Evolutionary conservation across 176 grass and related monocot species (phyloP).

Genomic region (Puccinellia tenuiflora): DNA sequence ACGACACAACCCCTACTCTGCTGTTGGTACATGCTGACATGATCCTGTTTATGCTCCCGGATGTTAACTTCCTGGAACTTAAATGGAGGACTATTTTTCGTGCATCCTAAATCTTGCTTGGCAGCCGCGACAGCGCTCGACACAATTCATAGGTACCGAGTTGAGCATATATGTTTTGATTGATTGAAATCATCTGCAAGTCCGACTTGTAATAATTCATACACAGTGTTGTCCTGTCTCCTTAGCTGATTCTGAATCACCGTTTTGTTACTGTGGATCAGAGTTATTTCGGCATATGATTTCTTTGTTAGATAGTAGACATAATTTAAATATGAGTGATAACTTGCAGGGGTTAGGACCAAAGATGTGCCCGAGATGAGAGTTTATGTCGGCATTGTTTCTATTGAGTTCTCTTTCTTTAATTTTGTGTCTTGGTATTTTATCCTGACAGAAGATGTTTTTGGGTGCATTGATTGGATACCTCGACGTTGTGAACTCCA

Average conservation of each 20-base stretch:
- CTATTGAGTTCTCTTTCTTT: background rate
- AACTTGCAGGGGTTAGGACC: background rate
- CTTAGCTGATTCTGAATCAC: background rate
- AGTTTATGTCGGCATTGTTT: background rate
- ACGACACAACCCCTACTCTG: too few species aligned
- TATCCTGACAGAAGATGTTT: conserved; percentile 35
- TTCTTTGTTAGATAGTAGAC: background rate
- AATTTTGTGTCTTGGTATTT: background rate
- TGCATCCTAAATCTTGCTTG: too few species aligned
- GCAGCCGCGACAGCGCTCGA: too few species aligned
- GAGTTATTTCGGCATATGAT: background rate
- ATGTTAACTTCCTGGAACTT: too few species aligned
- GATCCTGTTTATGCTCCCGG: too few species aligned
- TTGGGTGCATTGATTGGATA: conserved; percentile 33
- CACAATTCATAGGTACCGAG: too few species aligned
- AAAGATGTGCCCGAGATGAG: background rate
- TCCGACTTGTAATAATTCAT: too few species aligned
- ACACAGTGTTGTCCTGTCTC: background rate
- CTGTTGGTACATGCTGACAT: too few species aligned
- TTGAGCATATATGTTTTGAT: too few species aligned
- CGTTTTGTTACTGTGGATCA: background rate
- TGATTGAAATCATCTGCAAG: too few species aligned
- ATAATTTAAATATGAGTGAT: background rate
- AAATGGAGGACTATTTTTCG: too few species aligned
- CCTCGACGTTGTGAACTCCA: conserved; percentile 14